Evolutionary conservation across 768 basidiomycete species (phyloP).

Genomic region (Calocybe cyanea): DNA sequence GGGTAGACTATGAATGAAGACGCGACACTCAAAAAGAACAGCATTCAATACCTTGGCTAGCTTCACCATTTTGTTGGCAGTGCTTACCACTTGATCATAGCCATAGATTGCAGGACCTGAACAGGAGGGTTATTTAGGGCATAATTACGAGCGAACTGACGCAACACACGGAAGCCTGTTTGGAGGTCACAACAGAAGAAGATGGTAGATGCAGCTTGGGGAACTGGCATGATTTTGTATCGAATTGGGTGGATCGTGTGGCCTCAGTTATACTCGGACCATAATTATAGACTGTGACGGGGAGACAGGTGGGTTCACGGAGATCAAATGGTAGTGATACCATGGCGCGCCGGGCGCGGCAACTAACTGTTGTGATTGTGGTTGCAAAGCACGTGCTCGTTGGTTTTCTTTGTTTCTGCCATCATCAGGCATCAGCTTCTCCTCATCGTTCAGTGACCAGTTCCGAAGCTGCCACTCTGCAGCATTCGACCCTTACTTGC

Average conservation of each 20-base stretch:
- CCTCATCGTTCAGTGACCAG: conserved; percentile 13
- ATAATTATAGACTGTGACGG: neutral
- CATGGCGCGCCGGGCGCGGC: too few species aligned
- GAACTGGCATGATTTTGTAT: conserved; percentile 22
- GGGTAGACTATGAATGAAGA: neutral
- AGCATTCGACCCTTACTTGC: conserved; percentile 16
- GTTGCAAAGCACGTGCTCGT: conserved; percentile 15
- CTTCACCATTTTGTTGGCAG: conserved; percentile 73
- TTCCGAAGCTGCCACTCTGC: conserved; percentile 13
- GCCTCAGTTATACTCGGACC: too few species aligned
- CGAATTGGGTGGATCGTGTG: conserved; percentile 9
- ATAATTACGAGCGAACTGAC: neutral
- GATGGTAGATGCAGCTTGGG: conserved; percentile 38
- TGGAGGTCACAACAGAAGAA: conserved; percentile 89
- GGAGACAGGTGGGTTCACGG: conserved; percentile 7
- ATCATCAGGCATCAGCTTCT: conserved; percentile 9
- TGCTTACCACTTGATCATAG: conserved; percentile 67
- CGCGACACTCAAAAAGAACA: neutral
- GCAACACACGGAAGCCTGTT: conserved; percentile 60
- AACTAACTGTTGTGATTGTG: neutral
- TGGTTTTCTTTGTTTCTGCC: conserved; percentile 18
- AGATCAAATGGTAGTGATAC: neutral
- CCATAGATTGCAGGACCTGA: conserved; percentile 52
- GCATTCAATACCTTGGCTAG: conserved; percentile 54
- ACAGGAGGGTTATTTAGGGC: neutral